phyloP scores from a whole-genome alignment of 1,139 yeast species.

The Yamadazyma aaseri region DNA sequence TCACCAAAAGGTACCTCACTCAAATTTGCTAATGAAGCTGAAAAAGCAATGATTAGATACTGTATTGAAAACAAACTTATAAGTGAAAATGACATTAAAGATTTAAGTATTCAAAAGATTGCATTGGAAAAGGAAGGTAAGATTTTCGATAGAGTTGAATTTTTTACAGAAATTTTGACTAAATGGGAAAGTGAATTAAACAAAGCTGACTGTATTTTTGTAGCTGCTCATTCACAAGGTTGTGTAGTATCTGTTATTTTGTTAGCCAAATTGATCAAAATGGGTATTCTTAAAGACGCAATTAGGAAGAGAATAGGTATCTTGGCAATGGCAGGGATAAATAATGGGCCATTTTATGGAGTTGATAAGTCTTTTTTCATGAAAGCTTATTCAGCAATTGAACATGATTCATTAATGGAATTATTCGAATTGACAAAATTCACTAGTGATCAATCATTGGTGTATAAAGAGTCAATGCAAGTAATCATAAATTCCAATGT shows the following conservation, averaged over 20 bases:
- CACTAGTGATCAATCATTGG: constrained; percentile 67
- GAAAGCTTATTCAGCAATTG: constrained; percentile 87
- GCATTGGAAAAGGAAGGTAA: constrained; percentile 94
- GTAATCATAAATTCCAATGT: constrained; percentile 67
- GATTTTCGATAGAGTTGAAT: constrained; percentile 80
- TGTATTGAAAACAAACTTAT: constrained; percentile 56
- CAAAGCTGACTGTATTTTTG: constrained; percentile 78
- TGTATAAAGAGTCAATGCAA: constrained; percentile 65
- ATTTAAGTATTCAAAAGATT: constrained; percentile 75
- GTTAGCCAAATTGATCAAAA: constrained; percentile 66
- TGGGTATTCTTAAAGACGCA: constrained; percentile 58
- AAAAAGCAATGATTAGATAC: constrained; percentile 70
- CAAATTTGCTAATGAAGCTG: constrained; percentile 70
- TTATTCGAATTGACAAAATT: constrained; percentile 84
- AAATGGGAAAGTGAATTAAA: constrained; percentile 71
- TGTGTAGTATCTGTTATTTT: constrained; percentile 86
- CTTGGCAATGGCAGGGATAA: constrained; percentile 93
- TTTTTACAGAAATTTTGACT: constrained; percentile 67
- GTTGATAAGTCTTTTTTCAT: constrained; percentile 79
- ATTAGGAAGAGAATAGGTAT: constrained; percentile 61
- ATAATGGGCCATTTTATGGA: constrained; percentile 91
- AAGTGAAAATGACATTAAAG: constrained; percentile 32
- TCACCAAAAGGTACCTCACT: constrained; percentile 35
- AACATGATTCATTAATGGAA: constrained; percentile 81
- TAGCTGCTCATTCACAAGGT: constrained; percentile 96